Evolutionary conservation across 768 basidiomycete genomes (phyloP).

Genomic region (Thelephora aurantiotincta): DNA sequence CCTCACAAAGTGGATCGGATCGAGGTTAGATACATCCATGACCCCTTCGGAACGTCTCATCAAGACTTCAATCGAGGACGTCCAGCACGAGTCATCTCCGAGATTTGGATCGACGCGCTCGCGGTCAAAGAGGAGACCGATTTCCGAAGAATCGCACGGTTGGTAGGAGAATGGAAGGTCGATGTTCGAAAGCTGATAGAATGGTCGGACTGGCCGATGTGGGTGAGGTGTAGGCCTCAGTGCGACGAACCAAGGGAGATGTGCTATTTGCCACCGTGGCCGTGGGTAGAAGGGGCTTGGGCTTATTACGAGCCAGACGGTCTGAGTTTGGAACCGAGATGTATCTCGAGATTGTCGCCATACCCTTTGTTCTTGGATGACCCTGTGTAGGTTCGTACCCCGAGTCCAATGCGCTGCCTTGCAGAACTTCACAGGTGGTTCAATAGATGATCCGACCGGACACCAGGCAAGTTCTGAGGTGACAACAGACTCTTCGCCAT

Average conservation of each 20-base stretch:
- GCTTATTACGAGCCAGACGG: too few relatives aligned
- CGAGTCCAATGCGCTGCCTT: too few relatives aligned
- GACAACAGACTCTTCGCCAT: too few relatives aligned
- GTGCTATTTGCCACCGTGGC: not conserved
- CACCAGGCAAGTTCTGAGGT: too few relatives aligned
- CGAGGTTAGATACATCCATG: not conserved
- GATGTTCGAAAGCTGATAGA: constrained; percentile 24
- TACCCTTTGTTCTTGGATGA: too few relatives aligned
- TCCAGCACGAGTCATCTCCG: constrained; percentile 5
- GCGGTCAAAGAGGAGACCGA: constrained; percentile 12
- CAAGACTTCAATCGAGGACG: not conserved
- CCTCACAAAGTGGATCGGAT: not conserved
- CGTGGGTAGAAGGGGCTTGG: not conserved
- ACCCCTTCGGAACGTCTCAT: not conserved
- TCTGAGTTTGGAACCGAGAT: too few relatives aligned
- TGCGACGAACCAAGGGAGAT: constrained; percentile 15
- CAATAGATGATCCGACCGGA: too few relatives aligned
- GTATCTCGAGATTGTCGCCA: too few relatives aligned
- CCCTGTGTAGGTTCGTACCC: too few relatives aligned
- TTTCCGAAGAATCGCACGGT: not conserved
- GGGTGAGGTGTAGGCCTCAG: constrained; percentile 31
- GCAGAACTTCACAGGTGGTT: too few relatives aligned
- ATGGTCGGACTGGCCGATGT: constrained; percentile 41
- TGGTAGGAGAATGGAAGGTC: constrained; percentile 19
- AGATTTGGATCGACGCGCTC: constrained; percentile 27